Conservation (phyloP, 371 early-diverging fungal species). For the Coemansia sp. region DNA sequence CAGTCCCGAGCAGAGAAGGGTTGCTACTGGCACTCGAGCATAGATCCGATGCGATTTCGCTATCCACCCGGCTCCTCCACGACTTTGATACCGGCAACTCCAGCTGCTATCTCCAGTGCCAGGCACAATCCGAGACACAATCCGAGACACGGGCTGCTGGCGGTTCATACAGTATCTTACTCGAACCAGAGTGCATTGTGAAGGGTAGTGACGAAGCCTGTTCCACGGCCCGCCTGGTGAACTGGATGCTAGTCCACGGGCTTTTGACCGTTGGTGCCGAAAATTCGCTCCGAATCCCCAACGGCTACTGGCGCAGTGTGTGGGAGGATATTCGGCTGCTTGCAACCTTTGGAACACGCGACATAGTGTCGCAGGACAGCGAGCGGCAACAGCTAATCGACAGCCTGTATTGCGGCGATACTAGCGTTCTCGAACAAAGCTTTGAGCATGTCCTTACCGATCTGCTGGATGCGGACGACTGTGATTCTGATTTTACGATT, state of each 20-base stretch:
- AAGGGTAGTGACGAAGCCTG: background rate
- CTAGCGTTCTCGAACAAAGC: background rate
- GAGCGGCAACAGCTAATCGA: constrained; percentile 7
- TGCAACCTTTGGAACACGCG: background rate
- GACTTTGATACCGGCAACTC: background rate
- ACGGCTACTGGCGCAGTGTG: background rate
- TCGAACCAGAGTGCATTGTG: background rate
- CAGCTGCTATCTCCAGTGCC: background rate
- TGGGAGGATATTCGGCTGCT: constrained; percentile 2
- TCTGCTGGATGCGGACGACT: background rate
- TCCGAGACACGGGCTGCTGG: background rate
- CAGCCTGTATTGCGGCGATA: constrained; percentile 6
- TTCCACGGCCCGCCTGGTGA: background rate
- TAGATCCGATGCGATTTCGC: background rate
- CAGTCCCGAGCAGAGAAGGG: background rate
- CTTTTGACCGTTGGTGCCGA: background rate
- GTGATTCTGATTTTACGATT: background rate
- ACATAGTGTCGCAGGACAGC: background rate
- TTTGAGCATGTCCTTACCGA: background rate
- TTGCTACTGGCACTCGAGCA: background rate
- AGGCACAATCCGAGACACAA: background rate
- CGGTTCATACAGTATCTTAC: background rate
- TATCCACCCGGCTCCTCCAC: constrained; percentile 3
- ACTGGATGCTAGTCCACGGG: background rate
- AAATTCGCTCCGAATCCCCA: background rate